These are phyloP conservation scores for Russula foetens DNA, from an alignment of 768 basidiomycete species.

Conservation along the genomic window DNA sequence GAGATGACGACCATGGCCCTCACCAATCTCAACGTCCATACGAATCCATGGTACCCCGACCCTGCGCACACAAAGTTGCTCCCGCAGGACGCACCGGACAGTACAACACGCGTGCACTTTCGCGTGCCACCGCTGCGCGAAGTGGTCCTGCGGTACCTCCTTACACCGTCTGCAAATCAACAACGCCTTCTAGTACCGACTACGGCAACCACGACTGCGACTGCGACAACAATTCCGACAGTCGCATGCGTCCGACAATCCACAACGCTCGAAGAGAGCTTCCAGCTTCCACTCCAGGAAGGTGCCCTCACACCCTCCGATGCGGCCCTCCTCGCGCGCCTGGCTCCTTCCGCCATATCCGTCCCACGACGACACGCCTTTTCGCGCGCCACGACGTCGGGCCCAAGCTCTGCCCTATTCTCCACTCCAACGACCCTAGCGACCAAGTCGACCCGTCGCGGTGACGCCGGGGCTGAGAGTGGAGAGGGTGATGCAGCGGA, in stretches of 20 bases:
- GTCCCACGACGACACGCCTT: slow-evolving; percentile 11
- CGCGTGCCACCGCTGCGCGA: slow-evolving; percentile 17
- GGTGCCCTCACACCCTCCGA: slow-evolving; percentile 8
- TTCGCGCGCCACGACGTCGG: slow-evolving; percentile 11
- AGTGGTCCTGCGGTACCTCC: slow-evolving; percentile 16
- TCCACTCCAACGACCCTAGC: background rate
- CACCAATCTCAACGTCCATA: slow-evolving; percentile 14
- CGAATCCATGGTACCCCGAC: slow-evolving; percentile 16
- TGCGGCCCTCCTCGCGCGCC: slow-evolving; percentile 6
- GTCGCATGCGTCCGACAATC: background rate
- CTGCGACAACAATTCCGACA: no score
- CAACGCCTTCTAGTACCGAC: background rate
- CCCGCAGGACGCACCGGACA: background rate
- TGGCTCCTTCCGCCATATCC: slow-evolving; percentile 10
- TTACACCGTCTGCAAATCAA: slow-evolving; percentile 6
- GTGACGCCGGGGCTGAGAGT: background rate
- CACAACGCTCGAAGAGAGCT: slow-evolving; percentile 13
- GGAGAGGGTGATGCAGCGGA: background rate
- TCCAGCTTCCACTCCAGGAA: slow-evolving; percentile 13
- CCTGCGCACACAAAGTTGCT: background rate
- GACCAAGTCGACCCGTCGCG: background rate
- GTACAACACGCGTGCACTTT: background rate
- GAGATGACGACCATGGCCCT: slow-evolving; percentile 16
- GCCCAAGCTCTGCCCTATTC: slow-evolving; percentile 6
- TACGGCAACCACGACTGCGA: background rate